Conservation (phyloP, 371 early-diverging fungal genomes). For the Apophysomyces sp. region DNA sequence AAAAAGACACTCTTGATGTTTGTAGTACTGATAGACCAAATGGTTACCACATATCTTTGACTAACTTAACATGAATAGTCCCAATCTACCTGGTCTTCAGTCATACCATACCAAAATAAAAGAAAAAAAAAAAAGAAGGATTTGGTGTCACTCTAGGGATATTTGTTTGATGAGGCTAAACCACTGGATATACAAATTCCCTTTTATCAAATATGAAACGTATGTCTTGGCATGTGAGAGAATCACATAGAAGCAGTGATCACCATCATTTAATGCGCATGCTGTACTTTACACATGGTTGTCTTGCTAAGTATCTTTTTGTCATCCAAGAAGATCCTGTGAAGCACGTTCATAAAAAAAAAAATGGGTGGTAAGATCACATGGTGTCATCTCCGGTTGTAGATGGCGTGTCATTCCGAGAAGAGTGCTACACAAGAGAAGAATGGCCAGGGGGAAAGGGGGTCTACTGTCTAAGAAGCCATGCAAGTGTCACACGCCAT, state of each 20-base stretch:
- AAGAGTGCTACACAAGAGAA: not conserved
- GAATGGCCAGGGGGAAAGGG: not conserved
- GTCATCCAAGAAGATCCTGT: not conserved
- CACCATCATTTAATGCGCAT: not conserved
- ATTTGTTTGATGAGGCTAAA: not conserved
- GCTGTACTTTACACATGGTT: not conserved
- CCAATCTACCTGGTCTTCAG: not conserved
- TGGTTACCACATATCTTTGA: not conserved
- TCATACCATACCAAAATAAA: not conserved
- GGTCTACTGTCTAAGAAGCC: not conserved
- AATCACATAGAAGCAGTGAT: not conserved
- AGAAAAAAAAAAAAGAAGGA: too few relatives aligned
- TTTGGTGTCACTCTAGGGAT: too few relatives aligned
- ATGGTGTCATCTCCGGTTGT: not conserved
- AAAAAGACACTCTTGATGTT: too few relatives aligned
- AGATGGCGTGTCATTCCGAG: not conserved
- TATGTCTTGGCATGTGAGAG: not conserved
- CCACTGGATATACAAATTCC: not conserved
- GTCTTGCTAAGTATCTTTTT: not conserved
- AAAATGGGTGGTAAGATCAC: not conserved
- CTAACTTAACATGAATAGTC: not conserved
- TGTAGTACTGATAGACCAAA: not conserved
- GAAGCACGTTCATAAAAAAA: not conserved
- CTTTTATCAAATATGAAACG: not conserved
- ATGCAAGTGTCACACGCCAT: not conserved